phyloP scores from a whole-genome alignment of 306 rosid species.

The Begonia peltatifolia region DNA sequence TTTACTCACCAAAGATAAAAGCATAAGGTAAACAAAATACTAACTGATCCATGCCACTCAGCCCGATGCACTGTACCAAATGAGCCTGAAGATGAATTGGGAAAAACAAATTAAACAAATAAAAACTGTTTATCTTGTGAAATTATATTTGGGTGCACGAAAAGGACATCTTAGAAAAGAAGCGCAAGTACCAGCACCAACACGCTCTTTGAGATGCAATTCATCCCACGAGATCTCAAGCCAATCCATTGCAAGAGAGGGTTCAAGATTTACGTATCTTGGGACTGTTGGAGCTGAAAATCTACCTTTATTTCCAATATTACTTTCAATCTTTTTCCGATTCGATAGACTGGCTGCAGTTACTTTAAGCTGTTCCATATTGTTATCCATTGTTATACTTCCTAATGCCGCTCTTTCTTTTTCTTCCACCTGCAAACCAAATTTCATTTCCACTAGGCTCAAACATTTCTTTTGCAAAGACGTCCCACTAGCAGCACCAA shows the following conservation, averaged over 20 bases:
- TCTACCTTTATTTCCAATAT: slow-evolving; percentile 24
- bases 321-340: slow-evolving; percentile 22
- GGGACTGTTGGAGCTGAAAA: slow-evolving; percentile 34
- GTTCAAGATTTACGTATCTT: slow-evolving; percentile 65
- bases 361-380: slow-evolving; percentile 21
- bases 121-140: too few species aligned
- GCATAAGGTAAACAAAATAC: slow-evolving; percentile 13
- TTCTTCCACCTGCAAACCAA: slow-evolving; percentile 24
- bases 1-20: background rate
- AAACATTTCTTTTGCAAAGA: slow-evolving; percentile 22
- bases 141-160: too few species aligned
- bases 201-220: slow-evolving; percentile 64
- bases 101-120: slow-evolving; percentile 1
- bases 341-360: slow-evolving; percentile 27
- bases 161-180: slow-evolving; percentile 1
- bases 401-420: slow-evolving; percentile 24
- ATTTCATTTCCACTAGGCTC: slow-evolving; percentile 18
- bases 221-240: slow-evolving; percentile 98
- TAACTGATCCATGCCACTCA: slow-evolving; percentile 98
- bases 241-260: slow-evolving; percentile 99
- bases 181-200: slow-evolving; percentile 77
- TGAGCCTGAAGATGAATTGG: slow-evolving; percentile 43
- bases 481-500: slow-evolving; percentile 17
- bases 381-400: slow-evolving; percentile 23
- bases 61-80: slow-evolving; percentile 97